Percentiles rank a stretch among this genome's conserved stretches.
Conservation (phyloP, 106 monocot species). For the Alisma plantagoaquatica region DNA sequence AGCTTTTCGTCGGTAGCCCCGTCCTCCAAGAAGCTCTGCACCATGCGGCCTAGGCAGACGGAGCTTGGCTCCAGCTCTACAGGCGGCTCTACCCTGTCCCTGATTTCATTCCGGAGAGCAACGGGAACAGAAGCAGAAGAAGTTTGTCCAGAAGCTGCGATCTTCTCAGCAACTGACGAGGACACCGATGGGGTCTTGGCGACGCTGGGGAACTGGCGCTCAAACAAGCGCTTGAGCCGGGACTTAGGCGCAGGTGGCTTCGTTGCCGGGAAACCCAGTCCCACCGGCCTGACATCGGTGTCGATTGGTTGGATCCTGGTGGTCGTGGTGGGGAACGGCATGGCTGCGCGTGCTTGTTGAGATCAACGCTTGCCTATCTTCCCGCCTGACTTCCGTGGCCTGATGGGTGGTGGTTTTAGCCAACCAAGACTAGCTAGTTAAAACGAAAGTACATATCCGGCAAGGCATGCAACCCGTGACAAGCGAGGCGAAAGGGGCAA, state of each 20-base stretch:
- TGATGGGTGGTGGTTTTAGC: background rate
- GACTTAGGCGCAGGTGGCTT: constrained; percentile 18
- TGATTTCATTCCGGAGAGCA: background rate
- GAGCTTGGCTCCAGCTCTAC: constrained; percentile 62
- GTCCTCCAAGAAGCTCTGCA: constrained; percentile 77
- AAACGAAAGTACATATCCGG: background rate
- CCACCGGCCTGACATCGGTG: constrained; percentile 4
- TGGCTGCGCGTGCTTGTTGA: too few relatives aligned
- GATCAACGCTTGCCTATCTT: too few relatives aligned
- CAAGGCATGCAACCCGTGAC: background rate
- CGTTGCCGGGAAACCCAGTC: background rate
- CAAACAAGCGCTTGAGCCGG: constrained; percentile 55
- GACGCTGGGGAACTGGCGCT: constrained; percentile 33
- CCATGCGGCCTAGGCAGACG: constrained; percentile 72
- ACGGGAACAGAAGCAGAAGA: background rate
- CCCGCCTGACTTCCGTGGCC: too few relatives aligned
- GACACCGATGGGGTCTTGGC: constrained; percentile 23
- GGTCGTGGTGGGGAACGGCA: constrained; percentile 57
- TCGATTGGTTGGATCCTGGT: constrained; percentile 58
- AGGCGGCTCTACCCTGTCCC: background rate
- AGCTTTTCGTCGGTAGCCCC: constrained; percentile 33
- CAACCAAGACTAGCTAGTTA: background rate
- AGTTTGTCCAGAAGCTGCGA: constrained; percentile 6
- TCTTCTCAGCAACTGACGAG: too few relatives aligned
- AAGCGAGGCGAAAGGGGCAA: background rate